Evolutionary conservation across 2,329 filamentous ascomycete genomes (phyloP).

Genomic region (Aspergillus amoenus): DNA sequence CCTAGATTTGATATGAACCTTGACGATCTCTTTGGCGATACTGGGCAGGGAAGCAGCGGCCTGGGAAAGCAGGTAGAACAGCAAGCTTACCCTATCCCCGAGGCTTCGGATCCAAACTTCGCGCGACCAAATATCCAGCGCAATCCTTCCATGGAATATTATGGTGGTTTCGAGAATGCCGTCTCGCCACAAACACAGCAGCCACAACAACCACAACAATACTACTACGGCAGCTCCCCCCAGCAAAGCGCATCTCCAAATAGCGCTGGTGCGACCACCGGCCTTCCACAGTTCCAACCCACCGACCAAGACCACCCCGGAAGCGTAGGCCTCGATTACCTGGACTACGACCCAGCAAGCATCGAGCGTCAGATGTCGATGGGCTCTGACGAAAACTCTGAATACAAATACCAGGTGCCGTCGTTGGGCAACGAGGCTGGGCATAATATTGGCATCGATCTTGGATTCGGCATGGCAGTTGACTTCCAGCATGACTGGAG

Average conservation of each 20-base stretch:
- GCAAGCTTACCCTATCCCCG: conserved; percentile 22
- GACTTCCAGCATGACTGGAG: conserved; percentile 51
- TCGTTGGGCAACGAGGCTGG: conserved; percentile 29
- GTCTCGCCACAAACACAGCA: conserved; percentile 31
- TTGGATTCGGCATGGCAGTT: conserved; percentile 47
- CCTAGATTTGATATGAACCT: conserved; percentile 61
- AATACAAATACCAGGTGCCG: conserved; percentile 31
- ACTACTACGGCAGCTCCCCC: conserved; percentile 35
- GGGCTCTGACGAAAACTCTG: conserved; percentile 29
- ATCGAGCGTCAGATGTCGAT: conserved; percentile 25
- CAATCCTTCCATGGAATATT: conserved; percentile 34
- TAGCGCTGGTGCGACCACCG: conserved; percentile 24
- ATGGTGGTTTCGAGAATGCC: conserved; percentile 36
- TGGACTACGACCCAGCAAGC: conserved; percentile 49
- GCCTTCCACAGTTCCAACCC: conserved; percentile 23
- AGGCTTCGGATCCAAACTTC: conserved; percentile 24
- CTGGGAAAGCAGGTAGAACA: conserved; percentile 25
- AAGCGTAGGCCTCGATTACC: conserved; percentile 54
- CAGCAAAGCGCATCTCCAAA: conserved; percentile 34
- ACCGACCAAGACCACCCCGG: conserved; percentile 22
- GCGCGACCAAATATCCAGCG: conserved; percentile 26
- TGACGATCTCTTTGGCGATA: conserved; percentile 52
- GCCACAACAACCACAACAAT: conserved; percentile 30
- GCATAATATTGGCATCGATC: conserved; percentile 44
- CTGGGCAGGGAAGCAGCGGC: conserved; percentile 35